phyloP scores from a whole-genome alignment of 768 basidiomycete species.

The Leccinellum albellum region DNA sequence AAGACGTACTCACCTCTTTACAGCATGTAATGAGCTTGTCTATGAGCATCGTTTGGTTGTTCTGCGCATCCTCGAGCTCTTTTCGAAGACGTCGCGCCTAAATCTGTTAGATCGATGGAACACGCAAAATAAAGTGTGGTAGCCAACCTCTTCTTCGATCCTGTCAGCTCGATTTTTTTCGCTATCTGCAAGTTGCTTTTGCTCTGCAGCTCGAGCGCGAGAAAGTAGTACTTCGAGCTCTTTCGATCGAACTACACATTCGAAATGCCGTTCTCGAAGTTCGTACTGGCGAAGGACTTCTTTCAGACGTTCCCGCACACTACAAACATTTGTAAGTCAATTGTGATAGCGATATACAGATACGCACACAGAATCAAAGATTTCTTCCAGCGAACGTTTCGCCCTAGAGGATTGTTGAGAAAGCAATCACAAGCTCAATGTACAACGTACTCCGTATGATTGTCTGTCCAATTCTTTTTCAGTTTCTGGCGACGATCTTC shows the following conservation, averaged over 20 bases:
- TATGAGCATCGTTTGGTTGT: conserved; percentile 72
- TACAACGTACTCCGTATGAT: conserved; percentile 63
- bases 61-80: conserved; percentile 77
- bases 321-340: conserved; percentile 27
- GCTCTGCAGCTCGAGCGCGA: conserved; percentile 82
- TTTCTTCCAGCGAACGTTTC: conserved; percentile 69
- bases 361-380: conserved; percentile 82
- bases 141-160: conserved; percentile 68
- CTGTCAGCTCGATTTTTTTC: conserved; percentile 67
- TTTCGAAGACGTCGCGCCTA: conserved; percentile 68
- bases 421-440: not conserved
- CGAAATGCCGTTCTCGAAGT: conserved; percentile 87
- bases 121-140: not conserved
- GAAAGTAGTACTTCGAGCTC: conserved; percentile 86
- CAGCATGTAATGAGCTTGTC: conserved; percentile 83
- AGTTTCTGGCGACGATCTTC: conserved; percentile 66
- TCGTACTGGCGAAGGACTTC: conserved; percentile 86
- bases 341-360: not conserved
- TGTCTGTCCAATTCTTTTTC: conserved; percentile 78
- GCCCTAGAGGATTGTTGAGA: conserved; percentile 45
- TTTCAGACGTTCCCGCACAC: conserved; percentile 82
- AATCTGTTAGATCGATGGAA: conserved; percentile 7
- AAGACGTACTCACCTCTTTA: conserved; percentile 63
- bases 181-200: conserved; percentile 76
- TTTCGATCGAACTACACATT: conserved; percentile 88